Percentiles rank a stretch among this genome's conserved stretches.
Evolutionary conservation across 441 rosid species (phyloP).

Genomic region (Geranium incanum): DNA sequence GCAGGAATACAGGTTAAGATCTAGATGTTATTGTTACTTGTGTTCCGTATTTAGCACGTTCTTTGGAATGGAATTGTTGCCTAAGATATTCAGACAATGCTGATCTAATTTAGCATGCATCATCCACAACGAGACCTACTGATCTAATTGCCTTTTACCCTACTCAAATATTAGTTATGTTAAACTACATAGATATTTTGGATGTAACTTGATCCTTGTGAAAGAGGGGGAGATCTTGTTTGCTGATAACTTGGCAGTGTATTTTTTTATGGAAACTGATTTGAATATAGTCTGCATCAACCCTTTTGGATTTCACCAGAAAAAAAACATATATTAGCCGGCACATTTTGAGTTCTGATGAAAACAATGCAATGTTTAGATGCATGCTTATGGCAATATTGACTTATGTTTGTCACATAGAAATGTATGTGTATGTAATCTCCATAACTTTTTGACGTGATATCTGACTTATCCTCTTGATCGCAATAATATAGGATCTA

Average conservation of each 20-base stretch:
- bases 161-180: background rate
- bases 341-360: background rate
- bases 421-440: background rate
- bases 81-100: background rate
- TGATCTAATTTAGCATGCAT: background rate
- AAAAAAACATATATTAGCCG: background rate
- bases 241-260: background rate
- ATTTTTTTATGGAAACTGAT: background rate
- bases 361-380: background rate
- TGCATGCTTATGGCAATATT: too few species aligned
- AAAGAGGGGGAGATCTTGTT: background rate
- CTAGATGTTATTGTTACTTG: background rate
- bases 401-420: background rate
- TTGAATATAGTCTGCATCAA: constrained; percentile 1
- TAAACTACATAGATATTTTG: background rate
- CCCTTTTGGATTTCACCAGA: background rate
- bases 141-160: background rate
- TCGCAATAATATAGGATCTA: constrained; percentile 48
- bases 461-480: constrained; percentile 11
- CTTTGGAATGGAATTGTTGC: background rate
- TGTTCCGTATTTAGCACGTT: constrained; percentile 1
- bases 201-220: too few species aligned
- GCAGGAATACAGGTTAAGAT: constrained; percentile 77
- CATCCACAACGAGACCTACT: background rate
- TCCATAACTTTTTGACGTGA: background rate